Percentiles rank a stretch among this genome's conserved stretches.
phyloP scores from a whole-genome alignment of 2,329 filamentous ascomycete species.

The Plenodomus lindquistii region DNA sequence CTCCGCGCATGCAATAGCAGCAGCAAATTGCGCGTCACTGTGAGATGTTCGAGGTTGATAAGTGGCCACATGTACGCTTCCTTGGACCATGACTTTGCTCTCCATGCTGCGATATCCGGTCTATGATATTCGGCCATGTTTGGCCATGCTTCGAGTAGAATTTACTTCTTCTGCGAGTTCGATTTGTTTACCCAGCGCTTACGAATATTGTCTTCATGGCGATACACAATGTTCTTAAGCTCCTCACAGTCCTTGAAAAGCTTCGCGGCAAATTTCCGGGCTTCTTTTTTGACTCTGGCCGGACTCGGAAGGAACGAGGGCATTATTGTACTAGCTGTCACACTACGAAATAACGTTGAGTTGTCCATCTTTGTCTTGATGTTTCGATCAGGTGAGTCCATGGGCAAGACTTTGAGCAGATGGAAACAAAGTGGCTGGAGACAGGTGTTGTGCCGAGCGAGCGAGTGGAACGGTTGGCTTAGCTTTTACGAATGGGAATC shows the following conservation, averaged over 20 bases:
- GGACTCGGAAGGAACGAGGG: not conserved
- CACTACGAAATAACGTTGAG: too few relatives aligned
- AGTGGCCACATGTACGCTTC: constrained; percentile 52
- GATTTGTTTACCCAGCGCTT: constrained; percentile 62
- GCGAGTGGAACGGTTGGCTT: too few relatives aligned
- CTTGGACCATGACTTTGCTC: constrained; percentile 9
- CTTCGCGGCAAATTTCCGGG: constrained; percentile 1
- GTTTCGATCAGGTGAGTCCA: too few relatives aligned
- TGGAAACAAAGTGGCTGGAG: too few relatives aligned
- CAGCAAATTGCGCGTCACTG: constrained; percentile 50
- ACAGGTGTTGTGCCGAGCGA: too few relatives aligned
- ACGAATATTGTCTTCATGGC: constrained; percentile 57
- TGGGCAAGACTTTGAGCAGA: too few relatives aligned
- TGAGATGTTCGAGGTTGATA: constrained; percentile 62
- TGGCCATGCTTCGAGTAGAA: constrained; percentile 57
- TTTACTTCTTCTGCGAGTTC: constrained; percentile 49
- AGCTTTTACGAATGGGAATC: too few relatives aligned
- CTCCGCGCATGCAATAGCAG: constrained; percentile 57
- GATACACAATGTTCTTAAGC: constrained; percentile 47
- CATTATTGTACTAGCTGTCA: too few relatives aligned
- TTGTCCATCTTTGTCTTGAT: too few relatives aligned
- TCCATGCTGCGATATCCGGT: constrained; percentile 53
- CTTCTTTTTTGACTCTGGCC: not conserved
- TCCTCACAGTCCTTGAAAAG: constrained; percentile 8
- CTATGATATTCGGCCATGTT: constrained; percentile 56